Evolutionary conservation across 148 eudicot genomes (phyloP), one percentile per base, ranked within the genome.

Genomic region (Heliosperma pusillum): DNA sequence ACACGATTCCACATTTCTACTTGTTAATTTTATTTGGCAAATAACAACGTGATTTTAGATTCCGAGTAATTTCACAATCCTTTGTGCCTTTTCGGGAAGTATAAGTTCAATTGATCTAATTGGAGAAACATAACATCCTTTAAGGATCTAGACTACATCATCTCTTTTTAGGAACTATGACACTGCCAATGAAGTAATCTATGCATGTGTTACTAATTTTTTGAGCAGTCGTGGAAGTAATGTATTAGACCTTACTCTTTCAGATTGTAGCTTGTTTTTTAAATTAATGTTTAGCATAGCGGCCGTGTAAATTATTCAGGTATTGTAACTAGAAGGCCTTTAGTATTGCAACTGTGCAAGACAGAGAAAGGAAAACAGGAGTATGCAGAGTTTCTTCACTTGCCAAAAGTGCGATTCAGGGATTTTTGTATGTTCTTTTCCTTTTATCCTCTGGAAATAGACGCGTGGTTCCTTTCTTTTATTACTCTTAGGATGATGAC

Each of bases 291-390:
- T 50, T 50, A 4, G 17, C 19, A 50, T 50, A 47, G 50, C 45
- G 19, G 11, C 22, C 26, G 58, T 63, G 47, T 71, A 11, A 22
- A 36, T 56, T 30, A 68, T 47, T 69, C 85, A 90, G 95, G 95
- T 33, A 90, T 90, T 75, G 90, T 88, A 59, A 90, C 91, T 10
- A 85, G 91, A 73, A 84, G 95, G 83, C 95, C 95, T 62, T 80
- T 90, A 79, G 83, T 88, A 24, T 80, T 90, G 81, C 89, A 90
- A 70, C 78, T 90, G 21, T 63, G 85, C 80, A 84, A 90, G 80
- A 87, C 64, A 66, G 84, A 88, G 30, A 77, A 71, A 47, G 90
- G 86, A 71, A 71, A 78, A 73, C 81, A 84, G 62, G 96, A 88
- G 71, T 88, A 87, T 78, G 92, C 92, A 16, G 85, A 87, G 79